phyloP scores from a whole-genome alignment of 768 basidiomycete species.

The Termitomyces sp. region DNA sequence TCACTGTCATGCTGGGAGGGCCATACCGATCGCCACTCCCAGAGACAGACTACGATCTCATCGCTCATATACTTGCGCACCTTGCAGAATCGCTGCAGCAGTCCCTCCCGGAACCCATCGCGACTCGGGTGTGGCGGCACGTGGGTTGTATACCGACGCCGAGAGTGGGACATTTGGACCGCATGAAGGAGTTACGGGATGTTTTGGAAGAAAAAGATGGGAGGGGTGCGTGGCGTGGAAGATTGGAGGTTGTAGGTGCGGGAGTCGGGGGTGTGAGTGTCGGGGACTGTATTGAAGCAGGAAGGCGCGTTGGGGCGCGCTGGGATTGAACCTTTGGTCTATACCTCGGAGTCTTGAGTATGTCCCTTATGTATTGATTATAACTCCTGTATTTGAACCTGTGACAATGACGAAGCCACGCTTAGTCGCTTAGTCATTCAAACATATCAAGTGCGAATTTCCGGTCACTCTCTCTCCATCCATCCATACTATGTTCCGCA shows the following conservation, averaged over 20 bases:
- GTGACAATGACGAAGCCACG: not conserved
- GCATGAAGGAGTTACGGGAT: conserved; percentile 56
- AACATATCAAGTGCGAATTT: not conserved
- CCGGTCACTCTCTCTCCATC: not conserved
- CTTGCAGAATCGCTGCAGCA: conserved; percentile 42
- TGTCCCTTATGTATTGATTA: not conserved
- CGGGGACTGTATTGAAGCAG: conserved; percentile 78
- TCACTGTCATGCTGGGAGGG: conserved; percentile 90
- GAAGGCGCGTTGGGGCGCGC: conserved; percentile 45
- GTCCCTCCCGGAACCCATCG: conserved; percentile 50
- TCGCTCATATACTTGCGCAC: conserved; percentile 24
- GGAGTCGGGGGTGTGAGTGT: conserved; percentile 86
- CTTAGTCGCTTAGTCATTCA: not conserved
- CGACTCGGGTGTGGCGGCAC: conserved; percentile 50
- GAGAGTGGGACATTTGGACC: conserved; percentile 61
- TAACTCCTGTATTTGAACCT: not conserved
- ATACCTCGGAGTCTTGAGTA: not conserved
- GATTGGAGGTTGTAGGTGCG: conserved; percentile 71
- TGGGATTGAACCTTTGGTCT: conserved; percentile 23
- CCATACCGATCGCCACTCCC: conserved; percentile 43
- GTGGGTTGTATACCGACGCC: conserved; percentile 75
- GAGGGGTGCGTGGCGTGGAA: conserved; percentile 16
- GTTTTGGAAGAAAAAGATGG: conserved; percentile 42
- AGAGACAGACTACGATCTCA: conserved; percentile 14
- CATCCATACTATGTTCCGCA: conserved; percentile 37